phyloP scores from a whole-genome alignment of 2,329 filamentous ascomycete species.

The Neospermospora avenae region DNA sequence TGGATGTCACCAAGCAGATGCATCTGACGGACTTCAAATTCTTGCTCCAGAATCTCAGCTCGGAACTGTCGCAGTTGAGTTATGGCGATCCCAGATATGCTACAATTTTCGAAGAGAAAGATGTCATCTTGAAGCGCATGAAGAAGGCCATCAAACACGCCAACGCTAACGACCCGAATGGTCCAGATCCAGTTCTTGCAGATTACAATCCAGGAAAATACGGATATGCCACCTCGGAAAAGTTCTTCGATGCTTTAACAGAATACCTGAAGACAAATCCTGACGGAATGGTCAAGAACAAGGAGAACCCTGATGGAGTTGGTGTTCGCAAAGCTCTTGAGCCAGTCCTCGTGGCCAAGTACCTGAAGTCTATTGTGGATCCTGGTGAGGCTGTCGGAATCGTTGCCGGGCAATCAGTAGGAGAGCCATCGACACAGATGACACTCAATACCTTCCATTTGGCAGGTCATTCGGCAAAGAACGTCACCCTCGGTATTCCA shows the following conservation, averaged over 20 bases:
- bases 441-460: slow-evolving; percentile 99
- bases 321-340: slow-evolving; percentile 49
- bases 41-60: slow-evolving; percentile 79
- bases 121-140: slow-evolving; percentile 63
- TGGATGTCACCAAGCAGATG: slow-evolving; percentile 92
- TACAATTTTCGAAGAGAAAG: slow-evolving; percentile 61
- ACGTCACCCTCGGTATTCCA: slow-evolving; percentile 97
- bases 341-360: slow-evolving; percentile 84
- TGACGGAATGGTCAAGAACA: slow-evolving; percentile 55
- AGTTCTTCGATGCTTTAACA: slow-evolving; percentile 69
- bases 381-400: slow-evolving; percentile 96
- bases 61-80: slow-evolving; percentile 72
- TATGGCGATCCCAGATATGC: slow-evolving; percentile 55
- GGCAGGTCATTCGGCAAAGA: slow-evolving; percentile 96
- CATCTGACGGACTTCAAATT: slow-evolving; percentile 91
- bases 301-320: slow-evolving; percentile 37
- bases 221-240: slow-evolving; percentile 85
- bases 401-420: slow-evolving; percentile 92
- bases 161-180: slow-evolving; percentile 52
- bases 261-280: slow-evolving; percentile 78
- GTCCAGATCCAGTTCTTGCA: slow-evolving; percentile 67
- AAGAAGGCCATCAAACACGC: slow-evolving; percentile 77
- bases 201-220: slow-evolving; percentile 72
- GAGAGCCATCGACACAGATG: slow-evolving; percentile 98
- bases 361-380: slow-evolving; percentile 86